A percentile compares a stretch with the other conserved stretches of the same genome.
Evolutionary conservation across 2,329 filamentous ascomycete genomes (phyloP).

Genomic region (Pyrenophora tritici-repentis): DNA sequence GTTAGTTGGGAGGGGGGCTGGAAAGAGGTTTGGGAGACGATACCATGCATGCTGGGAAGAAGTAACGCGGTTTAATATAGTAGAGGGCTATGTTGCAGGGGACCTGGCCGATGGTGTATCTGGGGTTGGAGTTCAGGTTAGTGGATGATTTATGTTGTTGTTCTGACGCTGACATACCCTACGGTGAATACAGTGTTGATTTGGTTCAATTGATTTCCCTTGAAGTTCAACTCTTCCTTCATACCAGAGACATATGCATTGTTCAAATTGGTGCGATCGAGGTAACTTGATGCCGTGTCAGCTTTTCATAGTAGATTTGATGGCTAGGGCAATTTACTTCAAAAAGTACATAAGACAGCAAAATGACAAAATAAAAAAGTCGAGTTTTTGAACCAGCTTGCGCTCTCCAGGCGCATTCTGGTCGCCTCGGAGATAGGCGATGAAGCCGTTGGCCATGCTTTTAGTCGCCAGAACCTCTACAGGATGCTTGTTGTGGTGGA

Average conservation of each 20-base stretch:
- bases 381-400: conserved; percentile 61
- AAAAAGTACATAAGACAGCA: conserved; percentile 59
- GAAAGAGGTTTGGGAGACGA: conserved; percentile 56
- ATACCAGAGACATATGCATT: conserved; percentile 52
- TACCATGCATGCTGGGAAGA: conserved; percentile 55
- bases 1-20: conserved; percentile 28
- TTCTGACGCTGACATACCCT: conserved; percentile 20
- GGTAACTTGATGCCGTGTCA: conserved; percentile 29
- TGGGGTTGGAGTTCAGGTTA: neutral
- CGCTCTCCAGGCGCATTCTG: conserved; percentile 47
- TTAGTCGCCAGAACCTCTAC: neutral
- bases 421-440: conserved; percentile 43
- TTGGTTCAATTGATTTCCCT: conserved; percentile 50
- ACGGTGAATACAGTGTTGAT: conserved; percentile 52
- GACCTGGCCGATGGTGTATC: conserved; percentile 59
- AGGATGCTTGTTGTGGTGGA: neutral
- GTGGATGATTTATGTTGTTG: neutral
- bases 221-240: conserved; percentile 48
- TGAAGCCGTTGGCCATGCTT: conserved; percentile 36
- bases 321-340: conserved; percentile 15
- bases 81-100: conserved; percentile 58
- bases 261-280: conserved; percentile 50
- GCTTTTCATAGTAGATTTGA: neutral
- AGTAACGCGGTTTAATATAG: conserved; percentile 66
- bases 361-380: conserved; percentile 68